Percentiles rank a stretch among this genome's conserved stretches.
phyloP scores from a whole-genome alignment of 2,329 filamentous ascomycete genomes.

The Cladosporium phlei region DNA sequence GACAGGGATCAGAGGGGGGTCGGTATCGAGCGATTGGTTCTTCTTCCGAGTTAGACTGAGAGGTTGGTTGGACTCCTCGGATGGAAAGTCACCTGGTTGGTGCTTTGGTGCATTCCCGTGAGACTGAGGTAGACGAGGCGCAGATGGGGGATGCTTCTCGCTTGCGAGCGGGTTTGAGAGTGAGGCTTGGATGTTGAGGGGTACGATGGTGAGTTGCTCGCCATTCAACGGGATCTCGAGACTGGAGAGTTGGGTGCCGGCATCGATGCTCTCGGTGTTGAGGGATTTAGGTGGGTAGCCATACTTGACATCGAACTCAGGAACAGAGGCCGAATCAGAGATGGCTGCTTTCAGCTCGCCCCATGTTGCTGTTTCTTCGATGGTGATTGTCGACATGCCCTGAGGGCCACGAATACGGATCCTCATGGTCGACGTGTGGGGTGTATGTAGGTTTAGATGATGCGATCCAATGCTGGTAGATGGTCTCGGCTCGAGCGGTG shows the following conservation, averaged over 20 bases:
- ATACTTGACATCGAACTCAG: constrained; percentile 71
- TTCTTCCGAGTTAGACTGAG: constrained; percentile 41
- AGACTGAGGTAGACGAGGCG: constrained; percentile 23
- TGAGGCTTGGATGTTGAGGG: constrained; percentile 37
- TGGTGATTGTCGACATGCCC: constrained; percentile 64
- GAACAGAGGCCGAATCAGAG: constrained; percentile 58
- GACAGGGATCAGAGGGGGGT: constrained; percentile 59
- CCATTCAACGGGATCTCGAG: constrained; percentile 61
- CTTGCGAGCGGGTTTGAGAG: constrained; percentile 30
- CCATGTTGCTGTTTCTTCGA: constrained; percentile 65
- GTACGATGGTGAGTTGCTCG: constrained; percentile 62
- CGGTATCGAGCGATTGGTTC: constrained; percentile 43
- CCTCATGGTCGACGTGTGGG: too few relatives aligned
- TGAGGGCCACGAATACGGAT: constrained; percentile 70
- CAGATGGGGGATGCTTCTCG: constrained; percentile 18
- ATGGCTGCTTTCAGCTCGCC: constrained; percentile 58
- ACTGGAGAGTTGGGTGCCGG: constrained; percentile 47
- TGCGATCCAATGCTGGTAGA: too few relatives aligned
- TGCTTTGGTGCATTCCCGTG: constrained; percentile 23
- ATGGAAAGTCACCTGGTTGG: constrained; percentile 25
- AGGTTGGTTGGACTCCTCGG: constrained; percentile 20
- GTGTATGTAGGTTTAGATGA: too few relatives aligned
- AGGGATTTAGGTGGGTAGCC: constrained; percentile 76
- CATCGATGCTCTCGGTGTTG: constrained; percentile 51
- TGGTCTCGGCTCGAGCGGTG: too few relatives aligned